These are phyloP conservation scores for Venturiaceae sp. DNA, from an alignment of 2,329 filamentous ascomycete species.

Conservation along the genomic window DNA sequence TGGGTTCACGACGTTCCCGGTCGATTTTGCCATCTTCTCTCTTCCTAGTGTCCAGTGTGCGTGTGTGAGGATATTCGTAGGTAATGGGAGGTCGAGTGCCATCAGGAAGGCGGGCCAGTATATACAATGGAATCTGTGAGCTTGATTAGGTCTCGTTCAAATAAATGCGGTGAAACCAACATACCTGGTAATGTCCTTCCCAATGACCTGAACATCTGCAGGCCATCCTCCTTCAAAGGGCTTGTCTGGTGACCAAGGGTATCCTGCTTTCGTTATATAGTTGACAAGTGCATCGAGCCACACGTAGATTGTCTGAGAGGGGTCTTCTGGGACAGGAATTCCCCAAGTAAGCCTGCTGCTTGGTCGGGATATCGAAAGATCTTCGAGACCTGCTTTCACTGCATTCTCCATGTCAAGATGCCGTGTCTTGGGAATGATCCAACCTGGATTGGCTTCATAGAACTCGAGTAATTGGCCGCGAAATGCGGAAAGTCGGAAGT, in stretches of 20 bases:
- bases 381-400: conserved; percentile 68
- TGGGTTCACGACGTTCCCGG: conserved; percentile 90
- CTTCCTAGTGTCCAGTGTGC: conserved; percentile 91
- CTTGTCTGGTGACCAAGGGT: conserved; percentile 63
- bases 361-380: conserved; percentile 84
- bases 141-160: not conserved
- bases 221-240: conserved; percentile 68
- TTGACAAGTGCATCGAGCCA: conserved; percentile 96
- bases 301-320: conserved; percentile 87
- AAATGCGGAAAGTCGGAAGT: conserved; percentile 82
- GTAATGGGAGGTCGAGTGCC: conserved; percentile 70
- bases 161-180: conserved; percentile 6
- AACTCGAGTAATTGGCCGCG: conserved; percentile 68
- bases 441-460: conserved; percentile 67
- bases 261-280: conserved; percentile 82
- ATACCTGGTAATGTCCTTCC: conserved; percentile 83
- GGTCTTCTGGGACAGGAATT: conserved; percentile 76
- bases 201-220: conserved; percentile 82
- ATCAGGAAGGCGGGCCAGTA: conserved; percentile 98
- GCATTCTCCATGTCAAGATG: conserved; percentile 72
- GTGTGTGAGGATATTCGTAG: conserved; percentile 75
- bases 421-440: conserved; percentile 61
- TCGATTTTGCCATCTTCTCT: conserved; percentile 93
- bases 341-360: conserved; percentile 74
- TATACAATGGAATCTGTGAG: conserved; percentile 69